phyloP scores from a whole-genome alignment of 345 rosid species.

The Dipteronia dyeriana region DNA sequence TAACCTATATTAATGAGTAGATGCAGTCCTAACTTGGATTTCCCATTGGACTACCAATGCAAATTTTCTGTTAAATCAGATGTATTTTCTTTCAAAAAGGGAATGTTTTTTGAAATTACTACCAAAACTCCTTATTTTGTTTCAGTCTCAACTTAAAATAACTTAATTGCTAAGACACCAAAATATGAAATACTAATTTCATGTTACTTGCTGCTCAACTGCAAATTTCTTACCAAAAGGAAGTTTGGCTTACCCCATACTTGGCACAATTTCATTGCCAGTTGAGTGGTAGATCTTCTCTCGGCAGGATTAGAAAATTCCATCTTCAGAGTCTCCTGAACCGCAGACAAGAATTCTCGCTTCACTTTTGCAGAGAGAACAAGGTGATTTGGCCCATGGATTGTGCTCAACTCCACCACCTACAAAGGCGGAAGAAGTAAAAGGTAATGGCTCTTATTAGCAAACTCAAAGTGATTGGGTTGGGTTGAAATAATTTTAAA shows the following conservation, averaged over 20 bases:
- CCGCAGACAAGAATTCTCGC: conserved; percentile 63
- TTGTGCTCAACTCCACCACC: conserved; percentile 73
- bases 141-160: conserved; percentile 2
- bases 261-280: conserved; percentile 68
- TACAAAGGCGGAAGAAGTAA: conserved; percentile 31
- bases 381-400: conserved; percentile 68
- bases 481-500: not conserved
- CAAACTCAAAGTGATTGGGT: not conserved
- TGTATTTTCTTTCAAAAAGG: not conserved
- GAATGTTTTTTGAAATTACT: not conserved
- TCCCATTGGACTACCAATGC: not conserved
- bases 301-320: conserved; percentile 67
- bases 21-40: not conserved
- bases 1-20: not conserved
- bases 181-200: not conserved
- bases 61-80: not conserved
- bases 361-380: conserved; percentile 60
- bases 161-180: not conserved
- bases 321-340: conserved; percentile 71
- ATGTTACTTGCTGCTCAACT: not conserved
- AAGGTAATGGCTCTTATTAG: not conserved
- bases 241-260: conserved; percentile 67
- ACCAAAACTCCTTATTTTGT: not conserved
- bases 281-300: conserved; percentile 62
- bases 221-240: conserved; percentile 7